Percentiles rank a stretch among this genome's conserved stretches.
phyloP scores from a whole-genome alignment of 2,329 filamentous ascomycete genomes.

The Pseudocercospora eumusae region DNA sequence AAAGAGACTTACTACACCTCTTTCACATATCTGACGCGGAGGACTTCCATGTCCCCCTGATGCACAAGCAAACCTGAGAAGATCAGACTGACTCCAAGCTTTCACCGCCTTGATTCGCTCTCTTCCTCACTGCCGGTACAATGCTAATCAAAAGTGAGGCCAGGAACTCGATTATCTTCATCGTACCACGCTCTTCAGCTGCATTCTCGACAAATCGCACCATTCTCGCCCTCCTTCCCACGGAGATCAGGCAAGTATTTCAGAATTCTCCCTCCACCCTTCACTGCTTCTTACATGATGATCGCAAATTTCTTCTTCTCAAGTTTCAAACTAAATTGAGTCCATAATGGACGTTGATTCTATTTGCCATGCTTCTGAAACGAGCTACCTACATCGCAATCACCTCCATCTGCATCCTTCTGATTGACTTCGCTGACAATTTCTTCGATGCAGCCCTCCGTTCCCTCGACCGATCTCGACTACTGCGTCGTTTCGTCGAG shows the following conservation, averaged over 20 bases:
- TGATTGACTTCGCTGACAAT: neutral
- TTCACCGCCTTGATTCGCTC: no score
- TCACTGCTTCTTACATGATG: neutral
- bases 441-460: neutral
- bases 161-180: no score
- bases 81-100: no score
- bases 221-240: neutral
- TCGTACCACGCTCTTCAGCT: no score
- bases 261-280: neutral
- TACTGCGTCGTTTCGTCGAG: neutral
- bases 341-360: neutral
- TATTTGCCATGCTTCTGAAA: neutral
- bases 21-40: no score
- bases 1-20: no score
- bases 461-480: neutral
- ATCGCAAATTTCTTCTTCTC: neutral
- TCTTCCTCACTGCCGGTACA: no score
- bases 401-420: neutral
- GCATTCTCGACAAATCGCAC: no score
- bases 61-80: no score
- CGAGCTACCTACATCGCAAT: neutral
- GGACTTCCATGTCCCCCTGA: no score
- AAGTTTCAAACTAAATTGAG: neutral
- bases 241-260: neutral
- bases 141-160: no score